These are phyloP conservation scores for Rhodotorula diobovata DNA, from an alignment of 768 basidiomycete genomes.

Conservation along the genomic window DNA sequence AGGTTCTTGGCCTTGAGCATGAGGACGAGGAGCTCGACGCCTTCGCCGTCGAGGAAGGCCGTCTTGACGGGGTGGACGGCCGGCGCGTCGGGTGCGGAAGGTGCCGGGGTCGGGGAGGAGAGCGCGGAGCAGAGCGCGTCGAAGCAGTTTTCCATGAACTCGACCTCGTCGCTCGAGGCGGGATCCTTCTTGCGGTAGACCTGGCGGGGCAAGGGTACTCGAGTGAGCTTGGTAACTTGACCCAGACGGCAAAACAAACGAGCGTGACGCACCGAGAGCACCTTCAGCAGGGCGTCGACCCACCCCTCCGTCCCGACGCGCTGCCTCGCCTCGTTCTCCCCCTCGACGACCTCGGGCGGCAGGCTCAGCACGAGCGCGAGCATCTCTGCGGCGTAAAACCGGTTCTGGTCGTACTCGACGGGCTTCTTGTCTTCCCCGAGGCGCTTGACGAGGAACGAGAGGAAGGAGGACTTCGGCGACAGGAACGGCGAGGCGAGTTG, in stretches of 20 bases:
- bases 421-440: constrained; percentile 56
- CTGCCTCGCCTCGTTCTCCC: constrained; percentile 55
- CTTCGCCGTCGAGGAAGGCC: constrained; percentile 81
- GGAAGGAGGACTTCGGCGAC: constrained; percentile 61
- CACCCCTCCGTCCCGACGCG: constrained; percentile 53
- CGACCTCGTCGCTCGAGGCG: constrained; percentile 67
- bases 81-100: not conserved
- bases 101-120: constrained; percentile 5
- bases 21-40: constrained; percentile 93
- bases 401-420: constrained; percentile 70
- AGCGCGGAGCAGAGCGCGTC: constrained; percentile 82
- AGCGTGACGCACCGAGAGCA: constrained; percentile 20
- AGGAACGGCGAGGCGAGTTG: constrained; percentile 66
- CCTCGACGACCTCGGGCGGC: constrained; percentile 19
- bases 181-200: constrained; percentile 37
- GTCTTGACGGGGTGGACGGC: constrained; percentile 60
- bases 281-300: constrained; percentile 28
- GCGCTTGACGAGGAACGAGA: constrained; percentile 74
- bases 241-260: not conserved
- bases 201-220: not conserved
- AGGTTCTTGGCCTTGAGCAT: constrained; percentile 73
- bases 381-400: constrained; percentile 86
- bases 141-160: constrained; percentile 98
- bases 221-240: not conserved
- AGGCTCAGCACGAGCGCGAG: constrained; percentile 70